Evolutionary conservation across 1,284 basidiomycete species (phyloP).

Genomic region (Mycena citricolor): DNA sequence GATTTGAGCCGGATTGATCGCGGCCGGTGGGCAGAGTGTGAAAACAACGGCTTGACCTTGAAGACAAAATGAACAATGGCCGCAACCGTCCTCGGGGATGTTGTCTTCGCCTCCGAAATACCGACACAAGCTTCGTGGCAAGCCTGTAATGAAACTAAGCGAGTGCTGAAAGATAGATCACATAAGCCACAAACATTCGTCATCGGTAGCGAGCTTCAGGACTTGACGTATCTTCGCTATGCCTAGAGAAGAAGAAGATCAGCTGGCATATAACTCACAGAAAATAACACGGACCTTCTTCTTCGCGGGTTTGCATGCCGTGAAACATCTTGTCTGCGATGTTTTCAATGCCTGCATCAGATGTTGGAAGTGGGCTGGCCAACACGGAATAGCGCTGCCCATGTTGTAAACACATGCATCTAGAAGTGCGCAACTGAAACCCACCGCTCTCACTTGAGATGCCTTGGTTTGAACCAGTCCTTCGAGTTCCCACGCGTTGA

Average conservation of each 20-base stretch:
- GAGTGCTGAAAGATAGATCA: not conserved
- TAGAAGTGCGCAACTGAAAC: not conserved
- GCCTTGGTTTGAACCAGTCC: conserved; percentile 38
- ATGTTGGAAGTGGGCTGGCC: conserved; percentile 38
- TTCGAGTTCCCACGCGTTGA: conserved; percentile 40
- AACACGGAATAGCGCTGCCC: conserved; percentile 40
- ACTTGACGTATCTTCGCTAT: conserved; percentile 43
- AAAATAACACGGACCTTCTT: conserved; percentile 31
- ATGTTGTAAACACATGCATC: not conserved
- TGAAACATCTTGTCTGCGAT: conserved; percentile 38
- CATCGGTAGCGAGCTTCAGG: conserved; percentile 42
- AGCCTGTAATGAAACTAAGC: conserved; percentile 33
- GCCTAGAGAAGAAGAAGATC: conserved; percentile 3
- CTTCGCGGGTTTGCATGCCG: conserved; percentile 42
- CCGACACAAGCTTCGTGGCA: conserved; percentile 42
- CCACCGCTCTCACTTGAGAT: conserved; percentile 43
- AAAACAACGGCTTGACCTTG: conserved; percentile 41
- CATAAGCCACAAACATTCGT: conserved; percentile 39
- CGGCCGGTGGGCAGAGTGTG: conserved; percentile 27
- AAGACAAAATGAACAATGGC: conserved; percentile 45
- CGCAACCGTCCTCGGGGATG: conserved; percentile 44
- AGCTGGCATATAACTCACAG: not conserved
- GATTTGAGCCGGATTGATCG: conserved; percentile 35
- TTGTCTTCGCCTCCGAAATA: conserved; percentile 49
- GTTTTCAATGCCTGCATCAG: conserved; percentile 34